Conservation (phyloP, 306 rosid species). For the Mimosa bimucronata region DNA sequence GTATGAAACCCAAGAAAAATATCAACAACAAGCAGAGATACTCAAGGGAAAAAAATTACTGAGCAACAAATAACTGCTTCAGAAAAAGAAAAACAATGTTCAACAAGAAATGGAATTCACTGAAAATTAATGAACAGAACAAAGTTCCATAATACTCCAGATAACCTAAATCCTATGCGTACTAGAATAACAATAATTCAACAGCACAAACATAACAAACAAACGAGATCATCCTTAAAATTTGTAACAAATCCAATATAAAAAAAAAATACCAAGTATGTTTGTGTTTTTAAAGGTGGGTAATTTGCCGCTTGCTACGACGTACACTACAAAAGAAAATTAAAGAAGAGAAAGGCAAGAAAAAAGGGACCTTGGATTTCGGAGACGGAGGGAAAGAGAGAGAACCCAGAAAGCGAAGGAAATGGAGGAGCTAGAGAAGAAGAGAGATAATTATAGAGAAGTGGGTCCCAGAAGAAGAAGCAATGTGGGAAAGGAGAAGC, state of each 20-base stretch:
- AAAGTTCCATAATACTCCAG: background rate
- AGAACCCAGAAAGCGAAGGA: background rate
- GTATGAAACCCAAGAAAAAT: background rate
- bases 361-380: background rate
- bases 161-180: no score
- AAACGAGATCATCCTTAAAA: background rate
- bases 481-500: slow-evolving; percentile 5
- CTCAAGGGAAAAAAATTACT: background rate
- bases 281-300: background rate
- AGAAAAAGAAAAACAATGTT: background rate
- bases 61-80: background rate
- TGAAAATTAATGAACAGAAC: background rate
- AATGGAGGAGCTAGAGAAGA: background rate
- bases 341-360: background rate
- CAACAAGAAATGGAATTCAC: background rate
- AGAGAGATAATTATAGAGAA: background rate
- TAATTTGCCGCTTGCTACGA: background rate
- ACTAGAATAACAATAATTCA: no score
- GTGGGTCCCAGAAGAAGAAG: background rate
- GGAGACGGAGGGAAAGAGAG: background rate
- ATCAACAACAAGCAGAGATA: background rate
- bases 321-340: background rate
- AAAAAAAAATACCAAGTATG: background rate
- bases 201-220: background rate
- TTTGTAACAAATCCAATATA: background rate